Evolutionary conservation across 108 stramenopile species (phyloP).

Genomic region (Nitzschia putrida): DNA sequence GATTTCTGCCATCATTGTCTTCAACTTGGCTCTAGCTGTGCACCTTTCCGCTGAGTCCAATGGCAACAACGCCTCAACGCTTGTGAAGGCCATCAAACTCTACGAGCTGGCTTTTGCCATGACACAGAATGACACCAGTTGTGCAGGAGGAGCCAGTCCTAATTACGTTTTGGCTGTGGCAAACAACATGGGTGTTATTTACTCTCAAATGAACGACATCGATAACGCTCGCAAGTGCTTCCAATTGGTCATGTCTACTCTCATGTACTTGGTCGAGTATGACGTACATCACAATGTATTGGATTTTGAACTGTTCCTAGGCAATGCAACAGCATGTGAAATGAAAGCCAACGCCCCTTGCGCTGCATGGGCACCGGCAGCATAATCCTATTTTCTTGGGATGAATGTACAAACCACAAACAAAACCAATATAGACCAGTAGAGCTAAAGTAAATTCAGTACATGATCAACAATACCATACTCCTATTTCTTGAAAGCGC

Average conservation of each 20-base stretch:
- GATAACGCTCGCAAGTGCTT: not conserved
- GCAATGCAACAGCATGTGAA: not conserved
- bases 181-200: constrained; percentile 1
- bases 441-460: too few species aligned
- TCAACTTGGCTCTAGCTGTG: not conserved
- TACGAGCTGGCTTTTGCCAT: not conserved
- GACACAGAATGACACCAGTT: not conserved
- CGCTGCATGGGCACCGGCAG: not conserved
- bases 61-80: not conserved
- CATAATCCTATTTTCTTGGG: not conserved
- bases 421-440: too few species aligned
- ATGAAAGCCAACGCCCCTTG: not conserved
- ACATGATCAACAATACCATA: too few species aligned
- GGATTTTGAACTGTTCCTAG: not conserved
- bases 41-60: not conserved
- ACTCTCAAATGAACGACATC: not conserved
- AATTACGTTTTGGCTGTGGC: not conserved
- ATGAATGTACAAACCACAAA: too few species aligned
- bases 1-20: not conserved
- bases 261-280: constrained; percentile 3
- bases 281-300: not conserved
- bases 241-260: constrained; percentile 1
- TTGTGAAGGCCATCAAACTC: not conserved
- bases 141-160: not conserved
- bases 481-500: too few species aligned